Evolutionary conservation across 1,139 yeast genomes (phyloP).

Genomic region (Geotrichum reessii): DNA sequence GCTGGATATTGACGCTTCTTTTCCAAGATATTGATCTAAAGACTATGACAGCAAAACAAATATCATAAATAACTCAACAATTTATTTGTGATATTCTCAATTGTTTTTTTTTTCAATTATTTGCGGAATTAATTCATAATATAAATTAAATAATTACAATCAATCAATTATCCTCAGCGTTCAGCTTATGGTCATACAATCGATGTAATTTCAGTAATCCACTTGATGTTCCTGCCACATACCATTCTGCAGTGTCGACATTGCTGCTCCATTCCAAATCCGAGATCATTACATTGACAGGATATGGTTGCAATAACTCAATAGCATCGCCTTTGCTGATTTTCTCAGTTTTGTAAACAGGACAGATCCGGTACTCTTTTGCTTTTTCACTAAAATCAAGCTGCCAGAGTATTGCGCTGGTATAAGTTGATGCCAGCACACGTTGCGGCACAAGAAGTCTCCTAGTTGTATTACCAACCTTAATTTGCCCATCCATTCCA

Average conservation of each 20-base stretch:
- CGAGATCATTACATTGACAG: slow-evolving; percentile 51
- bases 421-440: slow-evolving; percentile 31
- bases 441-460: slow-evolving; percentile 41
- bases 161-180: not conserved
- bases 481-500: slow-evolving; percentile 54
- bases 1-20: slow-evolving; percentile 48
- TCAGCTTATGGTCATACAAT: slow-evolving; percentile 26
- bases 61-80: not conserved
- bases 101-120: not conserved
- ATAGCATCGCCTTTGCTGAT: slow-evolving; percentile 25
- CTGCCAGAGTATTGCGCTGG: slow-evolving; percentile 34
- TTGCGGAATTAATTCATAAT: not conserved
- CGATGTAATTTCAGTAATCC: slow-evolving; percentile 66
- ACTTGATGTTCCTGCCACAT: slow-evolving; percentile 58
- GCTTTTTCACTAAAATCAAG: slow-evolving; percentile 39
- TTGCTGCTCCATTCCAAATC: slow-evolving; percentile 61
- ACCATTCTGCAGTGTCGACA: slow-evolving; percentile 47
- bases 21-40: slow-evolving; percentile 58
- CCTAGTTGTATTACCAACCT: slow-evolving; percentile 41
- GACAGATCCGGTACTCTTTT: slow-evolving; percentile 38
- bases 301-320: slow-evolving; percentile 36
- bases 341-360: slow-evolving; percentile 24
- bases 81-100: not conserved
- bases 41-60: not conserved
- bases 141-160: not conserved